Conservation (phyloP, 2,329 filamentous ascomycete genomes). For the Aspergillus luchuensis region DNA sequence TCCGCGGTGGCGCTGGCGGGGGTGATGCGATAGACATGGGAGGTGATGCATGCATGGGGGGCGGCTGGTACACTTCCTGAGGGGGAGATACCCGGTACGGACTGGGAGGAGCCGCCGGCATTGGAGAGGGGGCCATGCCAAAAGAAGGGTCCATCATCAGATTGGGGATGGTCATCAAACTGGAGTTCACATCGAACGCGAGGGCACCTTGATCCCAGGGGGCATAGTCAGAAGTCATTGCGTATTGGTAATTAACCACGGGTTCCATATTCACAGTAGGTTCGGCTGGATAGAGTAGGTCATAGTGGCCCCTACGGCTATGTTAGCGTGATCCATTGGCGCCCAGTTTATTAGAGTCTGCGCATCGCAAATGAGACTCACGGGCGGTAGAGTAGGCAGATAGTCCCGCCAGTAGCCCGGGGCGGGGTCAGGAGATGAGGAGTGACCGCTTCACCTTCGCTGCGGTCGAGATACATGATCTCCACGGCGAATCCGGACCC, state of each 20-base stretch:
- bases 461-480: slow-evolving; percentile 88
- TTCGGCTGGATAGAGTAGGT: slow-evolving; percentile 78
- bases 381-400: slow-evolving; percentile 70
- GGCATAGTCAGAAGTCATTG: slow-evolving; percentile 41
- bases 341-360: neutral
- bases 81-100: slow-evolving; percentile 35
- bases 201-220: slow-evolving; percentile 42
- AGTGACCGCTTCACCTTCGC: slow-evolving; percentile 72
- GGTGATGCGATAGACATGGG: slow-evolving; percentile 31
- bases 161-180: slow-evolving; percentile 45
- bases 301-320: slow-evolving; percentile 74
- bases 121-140: slow-evolving; percentile 31
- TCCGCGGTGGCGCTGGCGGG: slow-evolving; percentile 26
- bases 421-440: slow-evolving; percentile 45
- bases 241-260: slow-evolving; percentile 46
- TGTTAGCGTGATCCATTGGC: slow-evolving; percentile 23
- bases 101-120: slow-evolving; percentile 34
- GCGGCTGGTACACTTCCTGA: slow-evolving; percentile 39
- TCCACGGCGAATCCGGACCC: slow-evolving; percentile 78
- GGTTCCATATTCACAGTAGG: slow-evolving; percentile 40
- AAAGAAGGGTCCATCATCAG: slow-evolving; percentile 42
- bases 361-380: slow-evolving; percentile 42
- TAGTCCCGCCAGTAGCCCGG: slow-evolving; percentile 56
- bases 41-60: slow-evolving; percentile 31
- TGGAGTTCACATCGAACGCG: slow-evolving; percentile 44